These are phyloP conservation scores for Leishmania major DNA, from an alignment of 208 protist genomes.

Conservation along the genomic window DNA sequence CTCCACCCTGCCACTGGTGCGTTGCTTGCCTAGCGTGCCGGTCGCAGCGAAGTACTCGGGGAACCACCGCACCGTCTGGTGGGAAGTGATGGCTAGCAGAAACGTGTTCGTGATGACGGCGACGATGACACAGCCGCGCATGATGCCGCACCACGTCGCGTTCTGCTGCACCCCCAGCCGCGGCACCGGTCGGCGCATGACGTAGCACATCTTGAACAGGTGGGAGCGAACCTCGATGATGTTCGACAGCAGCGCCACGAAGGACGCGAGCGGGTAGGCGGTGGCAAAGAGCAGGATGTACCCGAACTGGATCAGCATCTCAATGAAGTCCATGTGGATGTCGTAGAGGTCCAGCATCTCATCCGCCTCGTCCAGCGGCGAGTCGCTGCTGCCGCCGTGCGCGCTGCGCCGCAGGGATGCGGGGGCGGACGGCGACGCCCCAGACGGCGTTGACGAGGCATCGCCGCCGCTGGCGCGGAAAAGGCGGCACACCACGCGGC, in stretches of 20 bases:
- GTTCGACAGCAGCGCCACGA: slow-evolving; percentile 72
- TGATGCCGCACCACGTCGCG: slow-evolving; percentile 45
- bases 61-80: slow-evolving; percentile 39
- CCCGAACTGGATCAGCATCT: slow-evolving; percentile 82
- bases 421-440: neutral
- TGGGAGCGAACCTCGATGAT: slow-evolving; percentile 65
- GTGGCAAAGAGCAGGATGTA: slow-evolving; percentile 74
- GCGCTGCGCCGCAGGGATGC: neutral
- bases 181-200: slow-evolving; percentile 50
- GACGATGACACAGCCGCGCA: slow-evolving; percentile 42
- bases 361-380: slow-evolving; percentile 46
- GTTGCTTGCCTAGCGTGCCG: neutral
- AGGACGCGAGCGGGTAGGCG: slow-evolving; percentile 62
- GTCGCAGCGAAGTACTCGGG: slow-evolving; percentile 17
- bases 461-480: slow-evolving; percentile 13
- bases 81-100: slow-evolving; percentile 46
- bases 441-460: neutral
- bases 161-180: slow-evolving; percentile 48
- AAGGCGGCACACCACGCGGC: slow-evolving; percentile 12
- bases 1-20: neutral
- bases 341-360: slow-evolving; percentile 56
- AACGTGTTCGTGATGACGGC: slow-evolving; percentile 64
- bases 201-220: slow-evolving; percentile 71
- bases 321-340: slow-evolving; percentile 73
- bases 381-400: slow-evolving; percentile 38